Percentiles rank a stretch among this genome's conserved stretches.
phyloP scores from a whole-genome alignment of 2,329 filamentous ascomycete genomes.

The Aspergillus quadrilineatus region DNA sequence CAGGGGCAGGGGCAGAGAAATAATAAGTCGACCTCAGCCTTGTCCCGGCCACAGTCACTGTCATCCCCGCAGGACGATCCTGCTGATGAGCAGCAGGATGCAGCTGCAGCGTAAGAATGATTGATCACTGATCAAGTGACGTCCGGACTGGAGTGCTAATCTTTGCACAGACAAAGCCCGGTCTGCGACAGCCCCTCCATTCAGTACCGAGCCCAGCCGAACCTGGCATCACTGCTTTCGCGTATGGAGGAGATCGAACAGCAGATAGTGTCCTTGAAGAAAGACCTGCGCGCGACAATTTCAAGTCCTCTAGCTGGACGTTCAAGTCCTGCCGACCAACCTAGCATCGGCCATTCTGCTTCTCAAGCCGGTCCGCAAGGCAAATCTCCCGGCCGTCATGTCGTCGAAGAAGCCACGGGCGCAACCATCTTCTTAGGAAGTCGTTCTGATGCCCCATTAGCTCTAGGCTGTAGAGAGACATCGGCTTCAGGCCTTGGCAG shows the following conservation, averaged over 20 bases:
- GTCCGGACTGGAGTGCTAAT: no score
- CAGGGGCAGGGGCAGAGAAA: not conserved
- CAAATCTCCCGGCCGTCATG: slow-evolving; percentile 20
- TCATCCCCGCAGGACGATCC: not conserved
- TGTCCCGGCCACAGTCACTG: not conserved
- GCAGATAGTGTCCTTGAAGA: slow-evolving; percentile 24
- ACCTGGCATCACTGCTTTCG: not conserved
- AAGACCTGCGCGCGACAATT: slow-evolving; percentile 14
- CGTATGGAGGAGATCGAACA: slow-evolving; percentile 22
- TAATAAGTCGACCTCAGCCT: no score
- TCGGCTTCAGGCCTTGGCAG: slow-evolving; percentile 5
- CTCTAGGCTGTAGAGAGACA: slow-evolving; percentile 17
- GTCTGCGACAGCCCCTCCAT: not conserved
- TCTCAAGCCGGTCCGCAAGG: not conserved
- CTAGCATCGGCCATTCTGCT: not conserved
- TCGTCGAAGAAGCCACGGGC: slow-evolving; percentile 25
- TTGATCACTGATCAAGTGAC: no score
- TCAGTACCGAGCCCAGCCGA: not conserved
- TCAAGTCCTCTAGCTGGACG: no score
- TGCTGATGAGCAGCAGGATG: not conserved
- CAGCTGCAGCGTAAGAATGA: not conserved
- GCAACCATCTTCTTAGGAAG: slow-evolving; percentile 25
- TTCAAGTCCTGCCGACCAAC: no score
- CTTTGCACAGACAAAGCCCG: no score
- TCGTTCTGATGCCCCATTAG: slow-evolving; percentile 22